Evolutionary conservation across 768 basidiomycete genomes (phyloP).

Genomic region (Hericium coralloides): DNA sequence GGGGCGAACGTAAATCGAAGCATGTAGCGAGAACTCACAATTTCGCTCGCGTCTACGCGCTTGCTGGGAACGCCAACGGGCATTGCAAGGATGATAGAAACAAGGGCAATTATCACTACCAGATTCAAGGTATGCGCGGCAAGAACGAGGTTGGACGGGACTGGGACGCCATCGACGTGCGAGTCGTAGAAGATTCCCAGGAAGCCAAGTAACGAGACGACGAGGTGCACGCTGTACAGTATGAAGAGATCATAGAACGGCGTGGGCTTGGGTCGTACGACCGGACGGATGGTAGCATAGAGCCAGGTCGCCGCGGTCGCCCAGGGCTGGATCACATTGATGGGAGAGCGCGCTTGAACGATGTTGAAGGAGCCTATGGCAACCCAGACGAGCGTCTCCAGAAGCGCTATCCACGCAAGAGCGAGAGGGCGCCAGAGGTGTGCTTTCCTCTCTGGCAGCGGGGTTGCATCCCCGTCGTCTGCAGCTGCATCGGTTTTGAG

Average conservation of each 20-base stretch:
- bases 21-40: slow-evolving; percentile 35
- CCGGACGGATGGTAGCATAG: slow-evolving; percentile 50
- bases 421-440: slow-evolving; percentile 52
- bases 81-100: slow-evolving; percentile 48
- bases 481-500: slow-evolving; percentile 2
- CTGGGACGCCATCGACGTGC: slow-evolving; percentile 31
- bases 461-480: neutral
- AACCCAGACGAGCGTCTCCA: slow-evolving; percentile 51
- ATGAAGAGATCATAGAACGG: slow-evolving; percentile 55
- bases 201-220: slow-evolving; percentile 37
- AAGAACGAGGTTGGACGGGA: slow-evolving; percentile 27
- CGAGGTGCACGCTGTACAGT: slow-evolving; percentile 43
- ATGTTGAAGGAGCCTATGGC: slow-evolving; percentile 47
- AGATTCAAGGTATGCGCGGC: slow-evolving; percentile 33
- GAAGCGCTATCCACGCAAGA: slow-evolving; percentile 47
- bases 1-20: no score
- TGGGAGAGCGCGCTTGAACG: slow-evolving; percentile 21
- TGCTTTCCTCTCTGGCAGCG: neutral
- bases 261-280: slow-evolving; percentile 44
- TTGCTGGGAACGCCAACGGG: slow-evolving; percentile 58
- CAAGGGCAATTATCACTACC: slow-evolving; percentile 29
- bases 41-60: slow-evolving; percentile 41
- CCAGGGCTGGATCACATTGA: slow-evolving; percentile 29
- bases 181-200: slow-evolving; percentile 48
- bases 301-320: slow-evolving; percentile 54